phyloP scores from a whole-genome alignment of 2,329 filamentous ascomycete species.

The Talaromyces albobiverticillius region DNA sequence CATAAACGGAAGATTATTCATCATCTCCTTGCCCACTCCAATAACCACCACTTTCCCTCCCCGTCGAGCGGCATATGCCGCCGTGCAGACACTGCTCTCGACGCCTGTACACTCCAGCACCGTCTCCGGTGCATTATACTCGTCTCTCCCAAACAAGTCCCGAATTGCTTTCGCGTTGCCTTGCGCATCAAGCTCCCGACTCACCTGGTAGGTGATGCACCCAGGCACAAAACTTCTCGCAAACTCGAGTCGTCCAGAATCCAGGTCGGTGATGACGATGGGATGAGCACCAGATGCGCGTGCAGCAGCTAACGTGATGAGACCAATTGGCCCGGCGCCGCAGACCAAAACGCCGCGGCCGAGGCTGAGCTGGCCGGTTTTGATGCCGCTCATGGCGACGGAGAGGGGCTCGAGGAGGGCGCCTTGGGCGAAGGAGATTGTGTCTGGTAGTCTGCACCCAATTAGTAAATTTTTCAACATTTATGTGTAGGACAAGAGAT shows the following conservation, averaged over 20 bases:
- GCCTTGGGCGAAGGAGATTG: conserved; percentile 56
- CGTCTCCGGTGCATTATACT: conserved; percentile 57
- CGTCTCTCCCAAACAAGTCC: conserved; percentile 51
- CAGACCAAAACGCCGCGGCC: conserved; percentile 58
- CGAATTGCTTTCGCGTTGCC: conserved; percentile 54
- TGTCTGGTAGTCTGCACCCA: conserved; percentile 47
- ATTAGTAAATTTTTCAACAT: conserved; percentile 14
- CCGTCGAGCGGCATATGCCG: conserved; percentile 54
- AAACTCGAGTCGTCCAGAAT: conserved; percentile 55
- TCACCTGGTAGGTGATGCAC: conserved; percentile 54
- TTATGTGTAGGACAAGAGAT: neutral
- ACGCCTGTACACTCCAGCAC: conserved; percentile 66
- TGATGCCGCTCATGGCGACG: conserved; percentile 62
- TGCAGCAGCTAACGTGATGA: conserved; percentile 57
- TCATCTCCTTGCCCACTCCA: conserved; percentile 59
- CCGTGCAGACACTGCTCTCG: conserved; percentile 61
- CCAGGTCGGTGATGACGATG: conserved; percentile 62
- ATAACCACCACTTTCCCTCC: conserved; percentile 64
- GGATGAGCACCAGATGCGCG: conserved; percentile 63
- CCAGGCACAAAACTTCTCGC: conserved; percentile 57
- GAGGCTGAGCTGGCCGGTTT: conserved; percentile 51
- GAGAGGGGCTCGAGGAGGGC: conserved; percentile 64
- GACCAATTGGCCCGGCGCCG: conserved; percentile 63
- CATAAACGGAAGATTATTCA: conserved; percentile 68
- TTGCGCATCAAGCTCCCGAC: conserved; percentile 44